These are phyloP conservation scores for Pseudocohnilembus persalinus DNA, from an alignment of 169 alveolate species.

Conservation along the genomic window DNA sequence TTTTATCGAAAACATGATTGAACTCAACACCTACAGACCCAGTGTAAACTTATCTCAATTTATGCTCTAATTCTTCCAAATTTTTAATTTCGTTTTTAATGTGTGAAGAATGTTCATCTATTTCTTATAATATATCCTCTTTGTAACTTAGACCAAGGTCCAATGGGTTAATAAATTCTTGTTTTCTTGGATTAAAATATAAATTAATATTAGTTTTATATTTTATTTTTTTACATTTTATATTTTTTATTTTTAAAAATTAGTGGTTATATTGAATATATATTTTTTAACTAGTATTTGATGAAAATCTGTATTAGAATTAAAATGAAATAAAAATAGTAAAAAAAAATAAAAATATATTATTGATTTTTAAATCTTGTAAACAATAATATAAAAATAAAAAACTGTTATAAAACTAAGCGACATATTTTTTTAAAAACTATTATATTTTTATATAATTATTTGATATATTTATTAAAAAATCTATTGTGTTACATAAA, in stretches of 20 bases:
- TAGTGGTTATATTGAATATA: too few species aligned
- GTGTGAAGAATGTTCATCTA: constrained; percentile 22
- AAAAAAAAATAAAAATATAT: not conserved
- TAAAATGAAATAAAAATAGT: not conserved
- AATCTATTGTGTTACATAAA: too few species aligned
- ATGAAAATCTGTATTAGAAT: not conserved
- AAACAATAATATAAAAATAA: too few species aligned
- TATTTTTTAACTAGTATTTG: too few species aligned
- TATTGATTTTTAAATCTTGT: too few species aligned
- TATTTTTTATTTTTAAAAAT: too few species aligned
- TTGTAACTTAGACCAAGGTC: constrained; percentile 48
- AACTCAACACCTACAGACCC: constrained; percentile 65
- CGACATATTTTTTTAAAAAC: too few species aligned
- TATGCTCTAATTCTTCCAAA: constrained; percentile 43
- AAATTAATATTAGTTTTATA: constrained; percentile 1
- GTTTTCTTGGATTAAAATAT: constrained; percentile 7
- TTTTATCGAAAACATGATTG: constrained; percentile 54
- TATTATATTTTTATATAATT: too few species aligned
- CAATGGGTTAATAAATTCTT: constrained; percentile 33
- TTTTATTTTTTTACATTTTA: too few species aligned
- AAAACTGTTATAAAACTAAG: too few species aligned
- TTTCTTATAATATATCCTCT: constrained; percentile 10
- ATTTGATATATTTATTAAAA: too few species aligned
- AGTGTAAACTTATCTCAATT: constrained; percentile 49
- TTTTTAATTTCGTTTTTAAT: constrained; percentile 21